phyloP scores from a whole-genome alignment of 1,139 yeast genomes.

The Geotrichum bryndzae region DNA sequence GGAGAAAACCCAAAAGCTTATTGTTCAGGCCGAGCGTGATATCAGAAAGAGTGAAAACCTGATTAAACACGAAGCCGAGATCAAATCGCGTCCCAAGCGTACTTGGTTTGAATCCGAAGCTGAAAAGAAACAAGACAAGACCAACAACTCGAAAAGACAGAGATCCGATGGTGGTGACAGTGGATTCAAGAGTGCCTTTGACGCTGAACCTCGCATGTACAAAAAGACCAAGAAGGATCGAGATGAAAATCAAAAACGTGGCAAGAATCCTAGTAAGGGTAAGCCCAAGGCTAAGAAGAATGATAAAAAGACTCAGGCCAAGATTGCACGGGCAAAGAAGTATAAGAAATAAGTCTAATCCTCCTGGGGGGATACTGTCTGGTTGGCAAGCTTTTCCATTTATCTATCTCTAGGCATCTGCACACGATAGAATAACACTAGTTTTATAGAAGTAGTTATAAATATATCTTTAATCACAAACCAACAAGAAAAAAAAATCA shows the following conservation, averaged over 20 bases:
- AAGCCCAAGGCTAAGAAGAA: conserved; percentile 47
- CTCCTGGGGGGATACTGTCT: too few relatives aligned
- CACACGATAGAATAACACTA: too few relatives aligned
- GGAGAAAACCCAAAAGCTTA: conserved; percentile 82
- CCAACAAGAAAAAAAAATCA: too few relatives aligned
- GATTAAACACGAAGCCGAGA: conserved; percentile 73
- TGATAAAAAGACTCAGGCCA: conserved; percentile 14
- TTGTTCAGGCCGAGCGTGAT: conserved; percentile 86
- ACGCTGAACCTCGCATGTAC: conserved; percentile 29
- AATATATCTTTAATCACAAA: too few relatives aligned
- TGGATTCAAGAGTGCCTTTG: conserved; percentile 19
- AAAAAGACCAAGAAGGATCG: conserved; percentile 33
- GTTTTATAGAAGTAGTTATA: too few relatives aligned
- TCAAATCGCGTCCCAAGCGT: conserved; percentile 83
- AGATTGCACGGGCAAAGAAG: conserved; percentile 37
- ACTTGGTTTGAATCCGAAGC: conserved; percentile 89
- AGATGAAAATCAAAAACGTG: conserved; percentile 21
- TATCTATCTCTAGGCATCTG: background rate
- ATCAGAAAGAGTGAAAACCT: conserved; percentile 77
- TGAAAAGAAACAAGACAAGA: conserved; percentile 48
- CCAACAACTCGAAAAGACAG: conserved; percentile 51
- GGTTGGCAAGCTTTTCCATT: too few relatives aligned
- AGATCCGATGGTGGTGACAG: conserved; percentile 49
- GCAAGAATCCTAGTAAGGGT: conserved; percentile 39
- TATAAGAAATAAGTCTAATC: conserved; percentile 42